Evolutionary conservation across 306 rosid species (phyloP), one percentile per base, ranked within the genome.

Genomic region (Inga laurina): DNA sequence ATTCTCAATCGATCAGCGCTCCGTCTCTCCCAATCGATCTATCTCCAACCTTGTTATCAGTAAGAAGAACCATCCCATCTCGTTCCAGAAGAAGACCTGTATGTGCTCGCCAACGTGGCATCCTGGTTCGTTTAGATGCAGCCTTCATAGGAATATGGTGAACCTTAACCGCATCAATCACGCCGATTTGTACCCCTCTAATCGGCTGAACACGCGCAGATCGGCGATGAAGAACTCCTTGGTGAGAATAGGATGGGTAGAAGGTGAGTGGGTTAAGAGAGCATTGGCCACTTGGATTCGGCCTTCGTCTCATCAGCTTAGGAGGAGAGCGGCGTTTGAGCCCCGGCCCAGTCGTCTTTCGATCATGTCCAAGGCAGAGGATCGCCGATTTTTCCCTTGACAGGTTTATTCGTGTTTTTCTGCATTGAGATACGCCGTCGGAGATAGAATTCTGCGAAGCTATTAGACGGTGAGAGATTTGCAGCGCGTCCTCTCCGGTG

Each of bases 171-270:
- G 79, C 32, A 84, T 75, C 35, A 56, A 79, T 5, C 81, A 82
- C 19, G 44, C 83, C 0, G 88, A 80, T 19, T 78, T 97, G 32
- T 91, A 61, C 54, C 97, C 97, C 2, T 79, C 94, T 0, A 86
- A 76, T 16, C 87, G 97, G 14, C 87, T 92, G 10, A 94, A 97
- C 66, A 97, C 94, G 99, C 94, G 93, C 30, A 91, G 97, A 85
- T 97, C 99, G 21, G 99, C 99, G 3, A 97, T 97, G 99, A 94
- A 88, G 82, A 97, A 97, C 78, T 97, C 99, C 45, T 72, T 97
- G 41, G 98, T 97, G 0, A 85, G 99, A 30, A 97, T 97, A 76
- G 94, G 98, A 39, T 92, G 98, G 0, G 99, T 97, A 2, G 99
- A 97, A 56, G 99, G 99, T 0, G 99, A 97, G 84, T 90, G 94